Conservation (phyloP, 139 green algal species). For the Pycnococcus provasolii region DNA sequence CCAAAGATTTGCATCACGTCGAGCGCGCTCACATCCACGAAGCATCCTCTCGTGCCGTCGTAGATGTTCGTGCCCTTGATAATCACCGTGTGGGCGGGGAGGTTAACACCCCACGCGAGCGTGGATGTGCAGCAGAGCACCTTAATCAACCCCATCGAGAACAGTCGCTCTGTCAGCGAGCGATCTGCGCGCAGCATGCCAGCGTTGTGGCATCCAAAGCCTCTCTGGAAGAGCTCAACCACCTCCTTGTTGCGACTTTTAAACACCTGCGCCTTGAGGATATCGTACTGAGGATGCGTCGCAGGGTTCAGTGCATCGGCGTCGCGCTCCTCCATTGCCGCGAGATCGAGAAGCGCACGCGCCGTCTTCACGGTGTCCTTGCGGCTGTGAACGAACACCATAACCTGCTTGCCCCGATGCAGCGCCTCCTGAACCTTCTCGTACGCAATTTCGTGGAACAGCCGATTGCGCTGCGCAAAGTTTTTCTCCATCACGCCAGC, state of each 20-base stretch:
- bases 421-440: constrained; percentile 70
- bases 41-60: constrained; percentile 78
- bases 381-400: constrained; percentile 97
- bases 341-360: constrained; percentile 52
- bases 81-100: constrained; percentile 84
- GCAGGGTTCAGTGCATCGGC: constrained; percentile 22
- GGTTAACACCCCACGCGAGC: constrained; percentile 96
- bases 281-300: constrained; percentile 44
- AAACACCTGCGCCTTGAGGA: constrained; percentile 61
- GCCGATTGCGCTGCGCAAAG: constrained; percentile 49
- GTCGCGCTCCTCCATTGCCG: constrained; percentile 21
- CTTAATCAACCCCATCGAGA: constrained; percentile 73
- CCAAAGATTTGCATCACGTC: constrained; percentile 96
- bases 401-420: constrained; percentile 79
- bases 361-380: constrained; percentile 82
- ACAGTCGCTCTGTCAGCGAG: constrained; percentile 79
- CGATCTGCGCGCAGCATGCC: constrained; percentile 92
- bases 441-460: constrained; percentile 86
- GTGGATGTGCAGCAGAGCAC: constrained; percentile 92
- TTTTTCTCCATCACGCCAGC: constrained; percentile 81
- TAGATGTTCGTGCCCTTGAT: constrained; percentile 99
- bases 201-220: constrained; percentile 90
- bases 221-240: constrained; percentile 56
- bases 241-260: constrained; percentile 82
- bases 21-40: constrained; percentile 87